Conservation (phyloP, 306 rosid genomes). For the Mimosa bimucronata region DNA sequence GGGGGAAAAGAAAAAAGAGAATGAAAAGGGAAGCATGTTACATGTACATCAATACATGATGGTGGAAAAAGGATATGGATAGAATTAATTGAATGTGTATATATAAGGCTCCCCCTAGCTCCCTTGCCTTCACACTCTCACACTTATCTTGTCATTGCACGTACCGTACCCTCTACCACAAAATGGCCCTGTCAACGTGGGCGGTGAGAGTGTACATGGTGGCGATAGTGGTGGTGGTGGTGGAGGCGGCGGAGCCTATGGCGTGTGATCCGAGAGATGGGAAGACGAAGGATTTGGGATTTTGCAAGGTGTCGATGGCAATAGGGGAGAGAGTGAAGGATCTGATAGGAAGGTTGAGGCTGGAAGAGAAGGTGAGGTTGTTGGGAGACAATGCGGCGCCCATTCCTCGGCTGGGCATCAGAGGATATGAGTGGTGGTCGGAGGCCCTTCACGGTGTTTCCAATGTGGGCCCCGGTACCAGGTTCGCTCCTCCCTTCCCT, state of each 20-base stretch:
- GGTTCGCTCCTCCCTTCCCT: slow-evolving; percentile 64
- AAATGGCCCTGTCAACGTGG: slow-evolving; percentile 43
- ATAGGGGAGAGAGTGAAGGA: slow-evolving; percentile 70
- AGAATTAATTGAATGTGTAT: neutral
- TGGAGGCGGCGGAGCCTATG: slow-evolving; percentile 54
- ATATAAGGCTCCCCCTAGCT: slow-evolving; percentile 35
- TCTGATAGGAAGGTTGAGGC: slow-evolving; percentile 67
- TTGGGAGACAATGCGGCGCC: slow-evolving; percentile 69
- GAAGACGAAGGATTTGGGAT: slow-evolving; percentile 45
- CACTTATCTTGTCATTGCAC: neutral
- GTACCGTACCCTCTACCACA: neutral
- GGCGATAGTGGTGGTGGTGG: slow-evolving; percentile 8
- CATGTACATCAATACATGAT: neutral
- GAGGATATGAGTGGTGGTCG: slow-evolving; percentile 97
- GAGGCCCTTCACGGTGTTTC: slow-evolving; percentile 97
- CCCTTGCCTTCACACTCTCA: slow-evolving; percentile 5
- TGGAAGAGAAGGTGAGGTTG: slow-evolving; percentile 74
- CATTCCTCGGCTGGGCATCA: slow-evolving; percentile 75
- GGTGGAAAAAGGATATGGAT: neutral
- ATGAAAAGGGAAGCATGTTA: neutral
- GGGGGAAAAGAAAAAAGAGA: neutral
- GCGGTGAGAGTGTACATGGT: neutral
- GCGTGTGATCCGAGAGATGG: slow-evolving; percentile 71
- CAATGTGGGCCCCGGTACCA: slow-evolving; percentile 85
- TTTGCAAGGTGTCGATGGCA: slow-evolving; percentile 51